Conservation (phyloP, 1,139 yeast genomes). For the Suhomyces chickasaworum region DNA sequence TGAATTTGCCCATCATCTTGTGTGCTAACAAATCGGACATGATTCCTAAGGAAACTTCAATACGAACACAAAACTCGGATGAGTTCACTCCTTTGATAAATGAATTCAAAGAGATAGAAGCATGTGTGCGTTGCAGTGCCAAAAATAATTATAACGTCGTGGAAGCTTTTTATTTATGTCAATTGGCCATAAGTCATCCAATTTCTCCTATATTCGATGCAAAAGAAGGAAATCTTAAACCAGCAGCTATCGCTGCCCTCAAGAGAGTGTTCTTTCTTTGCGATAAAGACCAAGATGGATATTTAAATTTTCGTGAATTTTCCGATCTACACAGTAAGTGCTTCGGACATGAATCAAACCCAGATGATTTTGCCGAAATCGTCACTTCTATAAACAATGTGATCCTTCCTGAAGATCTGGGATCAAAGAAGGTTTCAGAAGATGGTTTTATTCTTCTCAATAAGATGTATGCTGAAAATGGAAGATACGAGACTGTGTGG, state of each 20-base stretch:
- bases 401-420: slow-evolving; percentile 27
- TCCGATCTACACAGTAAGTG: slow-evolving; percentile 70
- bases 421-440: slow-evolving; percentile 58
- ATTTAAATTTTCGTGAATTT: slow-evolving; percentile 68
- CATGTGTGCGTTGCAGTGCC: slow-evolving; percentile 87
- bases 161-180: slow-evolving; percentile 86
- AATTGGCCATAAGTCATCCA: slow-evolving; percentile 89
- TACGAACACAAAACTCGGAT: slow-evolving; percentile 52
- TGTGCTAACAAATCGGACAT: slow-evolving; percentile 82
- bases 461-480: slow-evolving; percentile 81
- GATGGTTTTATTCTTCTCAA: slow-evolving; percentile 78
- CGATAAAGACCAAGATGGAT: slow-evolving; percentile 91
- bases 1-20: slow-evolving; percentile 86
- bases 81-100: slow-evolving; percentile 85
- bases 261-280: slow-evolving; percentile 79
- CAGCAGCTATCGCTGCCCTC: slow-evolving; percentile 73
- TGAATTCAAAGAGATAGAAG: slow-evolving; percentile 92
- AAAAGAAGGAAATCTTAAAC: slow-evolving; percentile 81
- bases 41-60: slow-evolving; percentile 20
- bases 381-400: slow-evolving; percentile 27
- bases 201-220: slow-evolving; percentile 92
- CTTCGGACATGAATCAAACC: slow-evolving; percentile 52
- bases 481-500: slow-evolving; percentile 97
- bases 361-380: slow-evolving; percentile 35
- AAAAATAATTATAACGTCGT: slow-evolving; percentile 79